These are phyloP conservation scores for Abelmoschus esculentus DNA, from an alignment of 345 rosid genomes.

Conservation along the genomic window DNA sequence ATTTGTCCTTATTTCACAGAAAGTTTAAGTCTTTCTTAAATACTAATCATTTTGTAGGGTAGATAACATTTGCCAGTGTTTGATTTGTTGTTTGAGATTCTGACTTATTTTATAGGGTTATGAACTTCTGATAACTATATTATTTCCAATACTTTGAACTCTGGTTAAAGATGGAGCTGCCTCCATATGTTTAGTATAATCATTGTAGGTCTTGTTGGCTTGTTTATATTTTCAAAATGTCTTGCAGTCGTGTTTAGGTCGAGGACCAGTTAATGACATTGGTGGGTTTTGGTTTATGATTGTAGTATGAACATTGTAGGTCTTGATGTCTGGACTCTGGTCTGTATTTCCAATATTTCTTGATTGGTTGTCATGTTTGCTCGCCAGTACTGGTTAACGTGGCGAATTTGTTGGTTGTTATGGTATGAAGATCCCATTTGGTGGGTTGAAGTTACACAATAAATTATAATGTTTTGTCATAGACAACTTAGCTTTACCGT, in stretches of 20 bases:
- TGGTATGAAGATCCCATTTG: neutral
- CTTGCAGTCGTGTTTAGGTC: neutral
- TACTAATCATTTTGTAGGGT: neutral
- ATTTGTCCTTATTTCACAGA: neutral
- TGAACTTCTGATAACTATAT: neutral
- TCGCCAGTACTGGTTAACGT: neutral
- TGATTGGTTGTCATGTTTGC: neutral
- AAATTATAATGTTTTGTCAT: neutral
- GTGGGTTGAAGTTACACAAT: neutral
- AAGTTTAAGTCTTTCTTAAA: neutral
- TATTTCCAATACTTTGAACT: constrained; percentile 1
- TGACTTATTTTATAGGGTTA: neutral
- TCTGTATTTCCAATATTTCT: neutral
- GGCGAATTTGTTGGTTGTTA: neutral
- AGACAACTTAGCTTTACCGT: neutral
- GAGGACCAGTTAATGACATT: neutral
- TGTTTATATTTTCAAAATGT: neutral
- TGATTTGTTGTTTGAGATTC: neutral
- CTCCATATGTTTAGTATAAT: neutral
- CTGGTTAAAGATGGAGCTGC: neutral
- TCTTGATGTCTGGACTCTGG: neutral
- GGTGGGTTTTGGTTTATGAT: neutral
- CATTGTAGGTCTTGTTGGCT: neutral
- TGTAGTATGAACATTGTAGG: neutral
- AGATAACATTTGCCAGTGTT: neutral